These are phyloP conservation scores for Entomortierella beljakovae DNA, from an alignment of 192 early-diverging fungal species.

Conservation along the genomic window DNA sequence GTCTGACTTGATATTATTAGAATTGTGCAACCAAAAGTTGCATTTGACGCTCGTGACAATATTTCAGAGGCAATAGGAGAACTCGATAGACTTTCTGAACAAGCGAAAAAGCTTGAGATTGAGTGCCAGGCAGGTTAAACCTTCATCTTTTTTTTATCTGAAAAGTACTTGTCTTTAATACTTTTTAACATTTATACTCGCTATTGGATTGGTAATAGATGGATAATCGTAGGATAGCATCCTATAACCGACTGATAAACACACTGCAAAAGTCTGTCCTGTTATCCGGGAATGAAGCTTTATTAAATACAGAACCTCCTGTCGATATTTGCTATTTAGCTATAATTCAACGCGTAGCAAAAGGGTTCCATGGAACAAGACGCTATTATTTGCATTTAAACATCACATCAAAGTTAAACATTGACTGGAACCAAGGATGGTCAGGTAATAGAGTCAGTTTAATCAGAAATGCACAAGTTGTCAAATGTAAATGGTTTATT, in stretches of 20 bases:
- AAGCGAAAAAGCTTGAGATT: conserved; percentile 11
- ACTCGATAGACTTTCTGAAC: conserved; percentile 21
- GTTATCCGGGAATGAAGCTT: not conserved
- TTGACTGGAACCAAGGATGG: conserved; percentile 35
- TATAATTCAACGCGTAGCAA: conserved; percentile 6
- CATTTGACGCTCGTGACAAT: conserved; percentile 12
- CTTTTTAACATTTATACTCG: not conserved
- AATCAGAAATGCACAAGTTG: not conserved
- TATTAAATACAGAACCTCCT: not conserved
- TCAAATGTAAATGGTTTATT: not conserved
- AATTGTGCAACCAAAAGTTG: not conserved
- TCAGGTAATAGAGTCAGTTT: conserved; percentile 20
- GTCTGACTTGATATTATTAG: not conserved
- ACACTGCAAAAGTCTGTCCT: conserved; percentile 22
- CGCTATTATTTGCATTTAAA: conserved; percentile 14
- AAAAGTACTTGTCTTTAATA: not conserved
- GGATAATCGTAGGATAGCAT: conserved; percentile 24
- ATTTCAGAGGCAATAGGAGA: conserved; percentile 19
- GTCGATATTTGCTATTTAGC: not conserved
- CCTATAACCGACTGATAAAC: conserved; percentile 10
- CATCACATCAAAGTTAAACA: conserved; percentile 7
- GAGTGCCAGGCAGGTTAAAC: conserved; percentile 15
- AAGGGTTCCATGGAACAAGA: not conserved
- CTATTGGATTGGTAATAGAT: conserved; percentile 3
- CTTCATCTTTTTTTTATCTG: too few species aligned